Evolutionary conservation across 345 rosid genomes (phyloP).

Genomic region (Erodium maritimum): DNA sequence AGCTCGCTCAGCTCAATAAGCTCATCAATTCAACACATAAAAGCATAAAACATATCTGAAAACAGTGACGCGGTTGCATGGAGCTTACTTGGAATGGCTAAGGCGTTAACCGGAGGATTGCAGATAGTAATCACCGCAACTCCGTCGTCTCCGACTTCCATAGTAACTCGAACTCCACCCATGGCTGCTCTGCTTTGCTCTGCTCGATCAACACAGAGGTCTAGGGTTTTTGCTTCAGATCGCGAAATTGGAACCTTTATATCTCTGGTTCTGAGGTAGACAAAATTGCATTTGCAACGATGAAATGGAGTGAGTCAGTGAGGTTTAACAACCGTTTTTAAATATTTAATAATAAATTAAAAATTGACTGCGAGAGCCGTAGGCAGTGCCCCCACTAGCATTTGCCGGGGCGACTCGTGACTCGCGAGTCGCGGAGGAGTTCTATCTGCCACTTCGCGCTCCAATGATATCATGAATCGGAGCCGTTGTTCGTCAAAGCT

Average conservation of each 20-base stretch:
- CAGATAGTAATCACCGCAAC: constrained; percentile 73
- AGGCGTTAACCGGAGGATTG: constrained; percentile 93
- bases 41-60: background rate
- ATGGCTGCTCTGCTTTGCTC: constrained; percentile 14
- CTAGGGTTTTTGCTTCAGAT: background rate
- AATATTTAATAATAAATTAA: too few relatives aligned
- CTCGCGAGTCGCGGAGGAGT: background rate
- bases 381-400: background rate
- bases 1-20: constrained; percentile 2
- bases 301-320: too few relatives aligned
- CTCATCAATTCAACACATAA: background rate
- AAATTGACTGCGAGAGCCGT: background rate
- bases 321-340: too few relatives aligned
- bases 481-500: too few relatives aligned
- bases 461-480: too few relatives aligned
- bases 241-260: background rate
- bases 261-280: too few relatives aligned
- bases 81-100: constrained; percentile 54
- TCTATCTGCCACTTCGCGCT: background rate
- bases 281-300: background rate
- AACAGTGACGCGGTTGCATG: background rate
- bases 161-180: constrained; percentile 43
- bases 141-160: constrained; percentile 86
- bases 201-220: background rate
- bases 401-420: background rate